Conservation (phyloP, 164 flowering plant genomes). For the Kingdonia uniflora region DNA sequence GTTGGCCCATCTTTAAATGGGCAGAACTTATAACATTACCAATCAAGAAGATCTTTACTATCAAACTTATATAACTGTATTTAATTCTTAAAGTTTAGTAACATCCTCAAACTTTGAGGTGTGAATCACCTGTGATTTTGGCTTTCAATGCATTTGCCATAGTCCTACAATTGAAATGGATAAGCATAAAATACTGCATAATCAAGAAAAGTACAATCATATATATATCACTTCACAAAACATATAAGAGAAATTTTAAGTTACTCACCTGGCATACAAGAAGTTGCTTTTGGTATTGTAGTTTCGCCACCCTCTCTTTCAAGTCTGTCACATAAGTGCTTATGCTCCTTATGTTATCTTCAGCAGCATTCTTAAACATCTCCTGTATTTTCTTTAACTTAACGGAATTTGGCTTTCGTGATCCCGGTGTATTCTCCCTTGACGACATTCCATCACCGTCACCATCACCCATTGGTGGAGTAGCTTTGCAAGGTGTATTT, state of each 20-base stretch:
- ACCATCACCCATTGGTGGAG: constrained; percentile 21
- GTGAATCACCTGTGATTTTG: no score
- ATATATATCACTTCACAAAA: no score
- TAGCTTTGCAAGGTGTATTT: constrained; percentile 11
- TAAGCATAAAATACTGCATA: not conserved
- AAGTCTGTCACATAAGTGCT: constrained; percentile 68
- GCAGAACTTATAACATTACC: no score
- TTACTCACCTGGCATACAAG: constrained; percentile 73
- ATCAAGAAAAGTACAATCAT: not conserved
- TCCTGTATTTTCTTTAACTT: constrained; percentile 71
- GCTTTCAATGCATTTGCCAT: no score
- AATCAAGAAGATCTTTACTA: no score
- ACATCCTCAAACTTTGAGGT: no score
- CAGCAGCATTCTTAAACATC: constrained; percentile 81
- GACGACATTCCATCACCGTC: constrained; percentile 20
- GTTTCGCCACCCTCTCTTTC: constrained; percentile 79
- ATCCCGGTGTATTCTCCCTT: constrained; percentile 40
- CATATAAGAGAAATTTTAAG: not conserved
- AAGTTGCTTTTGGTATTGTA: constrained; percentile 84
- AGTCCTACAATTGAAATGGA: no score
- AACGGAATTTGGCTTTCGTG: constrained; percentile 34
- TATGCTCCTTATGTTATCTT: constrained; percentile 71
- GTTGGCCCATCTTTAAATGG: no score
- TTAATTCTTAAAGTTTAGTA: no score
- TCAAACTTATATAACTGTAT: no score